Conservation (phyloP, 2,329 filamentous ascomycete species). For the Juglanconis oblonga region DNA sequence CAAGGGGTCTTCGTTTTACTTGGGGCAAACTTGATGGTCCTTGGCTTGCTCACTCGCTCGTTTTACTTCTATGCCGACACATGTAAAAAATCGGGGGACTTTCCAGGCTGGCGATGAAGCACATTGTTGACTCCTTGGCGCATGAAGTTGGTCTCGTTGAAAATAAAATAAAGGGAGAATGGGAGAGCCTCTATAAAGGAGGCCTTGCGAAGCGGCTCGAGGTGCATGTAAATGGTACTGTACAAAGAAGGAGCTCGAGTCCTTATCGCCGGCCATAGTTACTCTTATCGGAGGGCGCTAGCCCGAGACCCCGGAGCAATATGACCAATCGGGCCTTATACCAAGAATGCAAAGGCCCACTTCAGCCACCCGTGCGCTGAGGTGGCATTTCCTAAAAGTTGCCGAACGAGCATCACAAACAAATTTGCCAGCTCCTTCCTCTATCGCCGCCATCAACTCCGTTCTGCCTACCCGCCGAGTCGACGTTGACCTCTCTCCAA, state of each 20-base stretch:
- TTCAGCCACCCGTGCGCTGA: constrained; percentile 8
- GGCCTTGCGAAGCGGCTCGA: too few species aligned
- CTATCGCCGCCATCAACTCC: not conserved
- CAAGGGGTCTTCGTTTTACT: not conserved
- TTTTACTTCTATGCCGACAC: too few species aligned
- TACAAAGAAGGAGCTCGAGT: too few species aligned
- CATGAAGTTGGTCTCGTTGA: too few species aligned
- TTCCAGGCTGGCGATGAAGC: too few species aligned
- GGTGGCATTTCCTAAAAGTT: constrained; percentile 16
- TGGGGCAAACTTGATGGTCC: not conserved
- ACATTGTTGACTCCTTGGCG: too few species aligned
- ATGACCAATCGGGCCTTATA: not conserved
- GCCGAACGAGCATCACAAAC: not conserved
- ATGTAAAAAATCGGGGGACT: too few species aligned
- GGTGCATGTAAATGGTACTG: too few species aligned
- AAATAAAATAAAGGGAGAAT: too few species aligned
- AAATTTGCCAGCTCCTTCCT: not conserved
- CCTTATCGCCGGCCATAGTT: not conserved
- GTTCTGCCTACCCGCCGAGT: not conserved
- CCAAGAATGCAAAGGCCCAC: not conserved
- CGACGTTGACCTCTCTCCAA: not conserved
- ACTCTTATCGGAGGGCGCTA: not conserved
- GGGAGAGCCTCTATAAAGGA: too few species aligned
- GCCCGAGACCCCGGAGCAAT: not conserved
- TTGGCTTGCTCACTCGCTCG: not conserved